Percentiles rank a stretch among this genome's conserved stretches.
These are phyloP conservation scores for Taphrina communis DNA, from an alignment of 1,139 yeast genomes.

Conservation along the genomic window DNA sequence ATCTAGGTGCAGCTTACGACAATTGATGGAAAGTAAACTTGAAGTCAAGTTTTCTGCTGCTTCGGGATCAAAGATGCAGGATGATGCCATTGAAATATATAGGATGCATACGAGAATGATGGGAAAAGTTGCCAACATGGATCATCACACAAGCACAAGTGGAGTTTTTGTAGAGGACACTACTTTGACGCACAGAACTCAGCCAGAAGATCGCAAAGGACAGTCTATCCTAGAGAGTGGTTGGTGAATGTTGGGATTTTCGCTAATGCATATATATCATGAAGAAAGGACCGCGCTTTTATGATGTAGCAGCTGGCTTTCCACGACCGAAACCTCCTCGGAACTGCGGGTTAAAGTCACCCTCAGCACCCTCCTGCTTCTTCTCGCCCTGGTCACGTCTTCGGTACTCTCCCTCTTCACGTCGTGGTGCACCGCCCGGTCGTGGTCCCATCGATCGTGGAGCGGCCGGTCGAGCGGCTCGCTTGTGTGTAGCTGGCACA, in stretches of 20 bases:
- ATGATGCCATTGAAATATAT: too few relatives aligned
- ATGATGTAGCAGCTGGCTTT: conserved; percentile 31
- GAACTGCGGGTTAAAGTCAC: conserved; percentile 44
- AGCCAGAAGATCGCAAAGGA: neutral
- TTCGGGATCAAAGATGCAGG: too few relatives aligned
- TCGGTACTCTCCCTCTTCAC: conserved; percentile 43
- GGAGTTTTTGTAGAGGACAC: too few relatives aligned
- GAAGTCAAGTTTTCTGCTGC: too few relatives aligned
- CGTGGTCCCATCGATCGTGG: conserved; percentile 42
- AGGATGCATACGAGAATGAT: too few relatives aligned
- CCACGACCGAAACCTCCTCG: conserved; percentile 44
- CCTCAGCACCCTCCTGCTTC: conserved; percentile 45
- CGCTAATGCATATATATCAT: conserved; percentile 8
- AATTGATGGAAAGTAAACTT: too few relatives aligned
- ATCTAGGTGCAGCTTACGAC: too few relatives aligned
- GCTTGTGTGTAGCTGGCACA: conserved; percentile 98
- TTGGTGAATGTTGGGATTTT: conserved; percentile 32
- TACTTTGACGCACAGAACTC: too few relatives aligned
- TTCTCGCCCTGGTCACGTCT: conserved; percentile 42
- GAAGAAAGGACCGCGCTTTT: neutral
- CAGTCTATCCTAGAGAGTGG: conserved; percentile 40
- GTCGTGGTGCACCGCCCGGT: conserved; percentile 38
- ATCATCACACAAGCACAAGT: too few relatives aligned
- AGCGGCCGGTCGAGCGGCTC: conserved; percentile 61
- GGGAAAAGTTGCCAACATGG: too few relatives aligned